Base-by-base conservation (phyloP, 2,329 filamentous ascomycete genomes). In the Penicillium sp. region DNA sequence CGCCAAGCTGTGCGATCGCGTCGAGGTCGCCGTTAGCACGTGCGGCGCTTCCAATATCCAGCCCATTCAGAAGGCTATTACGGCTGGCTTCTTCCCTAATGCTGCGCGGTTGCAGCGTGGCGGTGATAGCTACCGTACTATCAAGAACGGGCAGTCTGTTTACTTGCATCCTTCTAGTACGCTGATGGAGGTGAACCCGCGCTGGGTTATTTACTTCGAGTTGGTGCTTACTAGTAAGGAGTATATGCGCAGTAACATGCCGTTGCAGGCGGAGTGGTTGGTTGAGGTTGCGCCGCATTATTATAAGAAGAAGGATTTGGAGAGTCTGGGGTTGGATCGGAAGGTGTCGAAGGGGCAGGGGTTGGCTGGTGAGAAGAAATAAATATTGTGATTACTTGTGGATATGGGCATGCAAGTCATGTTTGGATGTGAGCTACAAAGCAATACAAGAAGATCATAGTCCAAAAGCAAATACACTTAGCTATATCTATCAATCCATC, bases 181-280 rank as follows among this genome's bases (percentile, higher is more conserved):
- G 42, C 76, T 96, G 59, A 90, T 90, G 77, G 85, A 90, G 56
- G 82, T 84, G 1, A 87, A 93, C 60, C 92, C 92, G 9, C 91
- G 90, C 72, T 94, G 90, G 83, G 85, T 96, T 13, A 84, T 96
- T 14, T 99, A 94, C 73, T 91, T 90, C 69, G 88, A 86, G 49
- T 80, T 99, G 18, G 91, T 97, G 7, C 82, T 97, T 65, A 99
- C 94, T 22, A 95, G 90, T 22, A 95, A 95, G 78, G 93, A 97
- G 79, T 99, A 93, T 72, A 95, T 96, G 87, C 82, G 93, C 22
- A 90, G 86, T 66, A 89, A 89, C 55, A 87, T 96, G 81, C 92
- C 92, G 1, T 84, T 97, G 49, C 87, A 95, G 68, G 81, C 89
- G 0, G 86, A 86, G 69, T 97, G 92, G 92, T 71, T 99, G 64